Percentiles rank a stretch among this genome's conserved stretches.
Evolutionary conservation across 2,329 filamentous ascomycete species (phyloP).

Genomic region (Aureobasidium uvarum): DNA sequence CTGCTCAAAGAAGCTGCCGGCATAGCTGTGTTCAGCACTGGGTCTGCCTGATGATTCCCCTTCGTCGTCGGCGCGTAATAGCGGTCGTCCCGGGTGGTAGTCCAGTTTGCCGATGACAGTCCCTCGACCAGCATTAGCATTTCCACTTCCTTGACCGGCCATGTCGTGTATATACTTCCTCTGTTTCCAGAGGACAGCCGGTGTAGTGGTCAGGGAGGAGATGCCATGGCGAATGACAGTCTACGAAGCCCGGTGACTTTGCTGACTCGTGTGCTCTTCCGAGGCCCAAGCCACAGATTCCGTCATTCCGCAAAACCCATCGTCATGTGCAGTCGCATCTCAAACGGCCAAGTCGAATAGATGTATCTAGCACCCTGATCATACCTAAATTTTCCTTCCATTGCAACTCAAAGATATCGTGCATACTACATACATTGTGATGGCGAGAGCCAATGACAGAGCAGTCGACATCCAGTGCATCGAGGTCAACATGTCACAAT

Average conservation of each 20-base stretch:
- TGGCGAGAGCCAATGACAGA: neutral
- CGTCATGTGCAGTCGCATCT: neutral
- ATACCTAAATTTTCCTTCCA: neutral
- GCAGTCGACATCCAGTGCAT: neutral
- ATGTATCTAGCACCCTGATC: neutral
- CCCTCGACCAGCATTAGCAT: neutral
- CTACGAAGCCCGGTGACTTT: slow-evolving; percentile 4
- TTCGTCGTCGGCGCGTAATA: slow-evolving; percentile 42
- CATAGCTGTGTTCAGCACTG: slow-evolving; percentile 48
- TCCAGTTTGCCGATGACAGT: slow-evolving; percentile 51
- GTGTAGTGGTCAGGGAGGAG: neutral
- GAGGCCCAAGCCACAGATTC: slow-evolving; percentile 1
- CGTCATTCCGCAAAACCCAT: neutral
- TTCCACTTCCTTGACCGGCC: slow-evolving; percentile 14
- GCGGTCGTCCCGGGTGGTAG: slow-evolving; percentile 45
- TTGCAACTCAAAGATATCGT: neutral
- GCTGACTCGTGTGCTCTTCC: slow-evolving; percentile 10
- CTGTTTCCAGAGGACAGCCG: slow-evolving; percentile 10
- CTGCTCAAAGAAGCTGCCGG: slow-evolving; percentile 58
- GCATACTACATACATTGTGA: neutral
- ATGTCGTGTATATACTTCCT: slow-evolving; percentile 9
- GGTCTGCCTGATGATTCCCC: slow-evolving; percentile 35
- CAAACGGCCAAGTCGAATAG: neutral
- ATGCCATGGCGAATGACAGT: slow-evolving; percentile 13
- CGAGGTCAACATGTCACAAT: neutral